Evolutionary conservation across 306 rosid species (phyloP).

Genomic region (Aeschynomene evenia): DNA sequence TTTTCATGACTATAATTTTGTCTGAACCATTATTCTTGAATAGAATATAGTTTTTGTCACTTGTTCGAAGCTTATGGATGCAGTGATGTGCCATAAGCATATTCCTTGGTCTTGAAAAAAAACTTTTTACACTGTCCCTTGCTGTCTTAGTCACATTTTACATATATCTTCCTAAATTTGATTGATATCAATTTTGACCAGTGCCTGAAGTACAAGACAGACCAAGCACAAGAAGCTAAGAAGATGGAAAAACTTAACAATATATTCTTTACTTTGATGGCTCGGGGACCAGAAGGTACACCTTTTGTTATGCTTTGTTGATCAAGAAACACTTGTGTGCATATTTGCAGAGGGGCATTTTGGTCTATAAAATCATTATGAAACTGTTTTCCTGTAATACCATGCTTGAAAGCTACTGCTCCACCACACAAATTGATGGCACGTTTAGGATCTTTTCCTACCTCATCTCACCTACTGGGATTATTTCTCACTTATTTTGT

Average conservation of each 20-base stretch:
- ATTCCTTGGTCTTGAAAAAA: slow-evolving; percentile 22
- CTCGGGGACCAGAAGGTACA: slow-evolving; percentile 90
- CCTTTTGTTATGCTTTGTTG: slow-evolving; percentile 27
- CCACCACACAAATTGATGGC: background rate
- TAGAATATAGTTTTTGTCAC: slow-evolving; percentile 29
- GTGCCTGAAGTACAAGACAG: slow-evolving; percentile 93
- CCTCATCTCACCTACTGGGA: slow-evolving; percentile 5
- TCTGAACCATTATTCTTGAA: slow-evolving; percentile 17
- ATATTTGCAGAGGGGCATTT: slow-evolving; percentile 13
- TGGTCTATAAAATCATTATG: slow-evolving; percentile 9
- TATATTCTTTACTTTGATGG: slow-evolving; percentile 90
- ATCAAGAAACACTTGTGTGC: slow-evolving; percentile 12
- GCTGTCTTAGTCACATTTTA: slow-evolving; percentile 20
- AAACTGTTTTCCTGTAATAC: background rate
- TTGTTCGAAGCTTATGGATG: slow-evolving; percentile 25
- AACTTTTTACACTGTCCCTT: slow-evolving; percentile 23
- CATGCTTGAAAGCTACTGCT: slow-evolving; percentile 8
- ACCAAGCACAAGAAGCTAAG: slow-evolving; percentile 91
- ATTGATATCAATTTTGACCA: slow-evolving; percentile 41
- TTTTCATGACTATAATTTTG: background rate
- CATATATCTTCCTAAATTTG: slow-evolving; percentile 29
- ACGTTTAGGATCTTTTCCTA: background rate
- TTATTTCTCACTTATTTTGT: slow-evolving; percentile 15
- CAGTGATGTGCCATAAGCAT: slow-evolving; percentile 24
- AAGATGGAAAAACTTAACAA: slow-evolving; percentile 84